Conservation (phyloP, 352 stramenopile species). For the Halophytophthora polymorphica region DNA sequence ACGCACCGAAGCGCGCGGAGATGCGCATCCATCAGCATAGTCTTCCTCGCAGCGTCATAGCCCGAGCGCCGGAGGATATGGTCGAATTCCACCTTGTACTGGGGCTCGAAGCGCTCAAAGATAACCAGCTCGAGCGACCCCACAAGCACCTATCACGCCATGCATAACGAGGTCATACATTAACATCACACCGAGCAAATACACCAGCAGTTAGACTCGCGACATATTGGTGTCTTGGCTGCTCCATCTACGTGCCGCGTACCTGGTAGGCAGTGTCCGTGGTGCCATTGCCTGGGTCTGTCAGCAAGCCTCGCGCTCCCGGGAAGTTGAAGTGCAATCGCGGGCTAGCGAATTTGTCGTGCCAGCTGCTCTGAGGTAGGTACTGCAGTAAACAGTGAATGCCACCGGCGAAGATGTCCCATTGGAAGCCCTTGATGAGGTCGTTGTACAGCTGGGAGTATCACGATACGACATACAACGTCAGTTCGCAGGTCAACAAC, state of each 20-base stretch:
- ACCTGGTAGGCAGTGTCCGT: slow-evolving; percentile 79
- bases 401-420: slow-evolving; percentile 79
- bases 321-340: slow-evolving; percentile 79
- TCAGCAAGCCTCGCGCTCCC: slow-evolving; percentile 51
- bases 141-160: slow-evolving; percentile 46
- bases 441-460: slow-evolving; percentile 60
- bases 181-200: neutral
- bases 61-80: slow-evolving; percentile 56
- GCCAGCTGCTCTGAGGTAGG: slow-evolving; percentile 54
- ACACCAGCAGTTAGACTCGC: neutral
- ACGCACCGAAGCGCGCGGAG: slow-evolving; percentile 53
- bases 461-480: slow-evolving; percentile 9
- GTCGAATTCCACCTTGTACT: slow-evolving; percentile 57
- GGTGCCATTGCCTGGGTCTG: slow-evolving; percentile 73
- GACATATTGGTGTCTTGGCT: neutral
- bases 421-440: slow-evolving; percentile 81
- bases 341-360: slow-evolving; percentile 64
- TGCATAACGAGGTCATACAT: neutral
- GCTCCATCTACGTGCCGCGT: neutral
- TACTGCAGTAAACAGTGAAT: slow-evolving; percentile 85
- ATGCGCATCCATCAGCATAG: slow-evolving; percentile 77
- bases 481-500: slow-evolving; percentile 1
- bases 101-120: slow-evolving; percentile 73
- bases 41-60: slow-evolving; percentile 57
- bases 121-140: slow-evolving; percentile 83